Base-by-base conservation (phyloP, 495 filamentous ascomycete species). In the Podospora bellae-mahoneyi region DNA sequence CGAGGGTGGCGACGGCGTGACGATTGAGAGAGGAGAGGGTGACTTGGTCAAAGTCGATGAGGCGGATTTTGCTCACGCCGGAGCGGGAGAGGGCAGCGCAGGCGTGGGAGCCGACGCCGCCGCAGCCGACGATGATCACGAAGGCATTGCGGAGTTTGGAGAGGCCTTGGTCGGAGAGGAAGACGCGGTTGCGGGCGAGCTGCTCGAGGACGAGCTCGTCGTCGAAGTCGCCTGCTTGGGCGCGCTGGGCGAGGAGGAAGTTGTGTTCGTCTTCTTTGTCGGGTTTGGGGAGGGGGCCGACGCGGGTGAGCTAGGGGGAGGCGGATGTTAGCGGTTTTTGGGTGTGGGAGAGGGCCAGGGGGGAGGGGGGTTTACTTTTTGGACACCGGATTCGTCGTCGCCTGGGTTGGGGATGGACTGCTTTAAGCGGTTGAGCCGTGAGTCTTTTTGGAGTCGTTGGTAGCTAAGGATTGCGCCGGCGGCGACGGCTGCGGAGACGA, bases 41-140 rank as follows among this genome's bases (percentile, higher is more conserved):
- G 28, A 97, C 96, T 83, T 99, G 95, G 79, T 99, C 95, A 75
- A 99, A 99, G 77, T 99, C 95, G 71, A 99, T 90, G 28, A 99
- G 86, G 2, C 96, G 91, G 64, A 99, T 86, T 64, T 88, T 89
- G 34, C 89, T 86, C 20, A 96, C 92, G 23, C 95, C 96, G 0
- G 93, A 97, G 27, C 95, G 90, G 6, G 94, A 88, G 18, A 99
- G 86, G 20, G 96, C 91, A 3, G 92, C 88, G 13, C 90, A 87
- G 56, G 92, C 92, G 81, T 97, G 96, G 1, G 93, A 97, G 66
- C 95, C 95, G 7, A 99, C 95, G 30, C 95, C 95, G 65, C 95
- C 95, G 72, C 92, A 94, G 13, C 95, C 95, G 54, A 99, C 92
- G 5, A 99, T 84, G 55, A 97, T 86, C 34, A 98, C 84, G 76